Base-by-base conservation (phyloP, 148 eudicot genomes). In the Pouteria glomerata region DNA sequence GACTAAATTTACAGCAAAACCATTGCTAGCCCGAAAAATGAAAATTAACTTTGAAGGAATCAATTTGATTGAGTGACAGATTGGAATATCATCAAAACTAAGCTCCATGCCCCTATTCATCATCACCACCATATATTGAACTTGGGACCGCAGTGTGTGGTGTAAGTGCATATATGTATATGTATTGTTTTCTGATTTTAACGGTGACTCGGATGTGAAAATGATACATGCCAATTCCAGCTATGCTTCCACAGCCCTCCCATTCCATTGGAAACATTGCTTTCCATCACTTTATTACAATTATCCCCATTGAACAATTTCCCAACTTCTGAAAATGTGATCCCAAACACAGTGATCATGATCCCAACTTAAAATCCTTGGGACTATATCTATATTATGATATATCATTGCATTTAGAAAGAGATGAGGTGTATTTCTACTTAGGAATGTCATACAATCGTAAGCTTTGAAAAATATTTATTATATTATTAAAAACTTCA, bases 231-330 rank as follows among this genome's bases (percentile, higher is more conserved):
- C 16, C 29, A 51, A 50, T 19, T 41, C 62, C 7, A 29, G 26
- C 11, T 21, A 12, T 50, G 44, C 29, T 51, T n/a, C 70, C 45
- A 67, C 71, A 51, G 10, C 59, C 45, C 10, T 68, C 59, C 58
- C 26, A 47, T 21, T 68, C 23, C 34, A 31, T n/a, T 51, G 18
- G 27, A 68, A 33, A 33, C 44, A 68, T 59, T 24, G 31, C 34
- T 51, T 68, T 68, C 71, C n/a, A 24, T 34, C 58, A 33, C 29
- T 67, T 64, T 24, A 21, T 2, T 64, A n/a, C 13, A 14, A 18
- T 19, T 6, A 8, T 21, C 67, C 19, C 0, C 16, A 19, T 4
- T 57, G 57, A 21, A 53, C 57, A 53, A 11, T 53, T 34, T 23
- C 65, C 65, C 8, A 33, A n/a, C 63, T 59, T 23, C 31, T 23